Conservation (phyloP, 306 rosid species). For the Lathyrus aphaca region DNA sequence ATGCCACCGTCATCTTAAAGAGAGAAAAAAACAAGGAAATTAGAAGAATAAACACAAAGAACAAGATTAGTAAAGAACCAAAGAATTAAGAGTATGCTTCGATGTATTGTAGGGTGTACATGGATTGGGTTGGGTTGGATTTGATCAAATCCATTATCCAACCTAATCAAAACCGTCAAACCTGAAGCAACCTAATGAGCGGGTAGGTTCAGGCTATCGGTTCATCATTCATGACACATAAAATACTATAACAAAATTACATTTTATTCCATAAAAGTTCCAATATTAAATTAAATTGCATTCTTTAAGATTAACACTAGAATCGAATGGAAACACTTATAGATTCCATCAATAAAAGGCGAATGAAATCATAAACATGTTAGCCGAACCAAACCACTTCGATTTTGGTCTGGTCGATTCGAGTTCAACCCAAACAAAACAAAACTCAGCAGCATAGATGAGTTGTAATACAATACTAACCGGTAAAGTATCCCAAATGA, state of each 20-base stretch:
- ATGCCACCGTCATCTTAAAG: constrained; percentile 61
- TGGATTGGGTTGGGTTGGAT: not conserved
- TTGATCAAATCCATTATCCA: not conserved
- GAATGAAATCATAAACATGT: not conserved
- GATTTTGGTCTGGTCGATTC: not conserved
- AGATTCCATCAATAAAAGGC: not conserved
- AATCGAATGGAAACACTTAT: not conserved
- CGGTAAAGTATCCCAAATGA: constrained; percentile 68
- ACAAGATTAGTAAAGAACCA: not conserved
- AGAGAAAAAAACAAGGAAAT: not conserved
- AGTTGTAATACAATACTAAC: constrained; percentile 34
- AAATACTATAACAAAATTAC: not conserved
- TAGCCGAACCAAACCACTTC: not conserved
- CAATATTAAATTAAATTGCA: not conserved
- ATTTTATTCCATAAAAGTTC: not conserved
- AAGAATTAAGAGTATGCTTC: not conserved
- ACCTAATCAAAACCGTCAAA: not conserved
- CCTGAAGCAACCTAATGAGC: not conserved
- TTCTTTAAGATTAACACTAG: not conserved
- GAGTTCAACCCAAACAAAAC: not conserved
- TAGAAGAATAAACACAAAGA: not conserved
- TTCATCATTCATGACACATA: not conserved
- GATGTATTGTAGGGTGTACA: not conserved
- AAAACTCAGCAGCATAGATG: not conserved
- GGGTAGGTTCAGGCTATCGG: not conserved